Base-by-base conservation (phyloP, 176 grass and related monocot species). In the Alloteropsis semialata region DNA sequence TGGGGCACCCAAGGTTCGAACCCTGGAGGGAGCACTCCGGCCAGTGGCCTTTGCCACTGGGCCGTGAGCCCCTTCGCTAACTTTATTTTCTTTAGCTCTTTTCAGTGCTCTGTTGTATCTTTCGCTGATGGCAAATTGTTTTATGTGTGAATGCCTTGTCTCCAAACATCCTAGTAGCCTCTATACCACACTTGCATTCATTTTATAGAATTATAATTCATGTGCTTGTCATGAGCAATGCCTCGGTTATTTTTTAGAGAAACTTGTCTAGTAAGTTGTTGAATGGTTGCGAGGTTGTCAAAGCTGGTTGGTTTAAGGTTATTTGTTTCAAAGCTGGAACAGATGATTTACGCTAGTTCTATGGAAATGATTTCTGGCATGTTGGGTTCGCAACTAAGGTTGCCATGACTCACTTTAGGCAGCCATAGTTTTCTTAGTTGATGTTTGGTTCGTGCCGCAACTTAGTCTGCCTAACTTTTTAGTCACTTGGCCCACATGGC, bases 191-290 rank as follows among this genome's bases (percentile, higher is more conserved):
- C 29, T 62, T 6, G 19, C 19, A 42, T 78, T 30, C 10, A 48
- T 78, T 18, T 28, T 37, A 78, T 42, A n/a, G n/a, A 48, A 64
- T 63, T 78, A 62, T 19, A 78, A 9, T 63, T 79, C 29, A 34
- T 34, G 25, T 49, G 58, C 59, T 34, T 49, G 36, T 64, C 16
- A 28, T 19, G 28, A 64, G 58, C 65, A 48, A 44, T 16, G 16
- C 10, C 21, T 19, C 5, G 1, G 18, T 44, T 17, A 16, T 27
- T 60, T 60, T 17, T 32, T 62, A 62, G 27, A 32, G 29, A 17
- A 16, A 16, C 30, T 14, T 62, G 12, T 62, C 59, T 5, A 13
- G 9, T 65, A 55, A 29, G 56, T 70, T 69, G 30, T 70, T 41
- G 17, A 30, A 32, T 69, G 55, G 15, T 29, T 27, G 21, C 66